Percentiles rank a stretch among this genome's conserved stretches.
phyloP scores from a whole-genome alignment of 495 filamentous ascomycete species.

The Achaetomiella virescens region DNA sequence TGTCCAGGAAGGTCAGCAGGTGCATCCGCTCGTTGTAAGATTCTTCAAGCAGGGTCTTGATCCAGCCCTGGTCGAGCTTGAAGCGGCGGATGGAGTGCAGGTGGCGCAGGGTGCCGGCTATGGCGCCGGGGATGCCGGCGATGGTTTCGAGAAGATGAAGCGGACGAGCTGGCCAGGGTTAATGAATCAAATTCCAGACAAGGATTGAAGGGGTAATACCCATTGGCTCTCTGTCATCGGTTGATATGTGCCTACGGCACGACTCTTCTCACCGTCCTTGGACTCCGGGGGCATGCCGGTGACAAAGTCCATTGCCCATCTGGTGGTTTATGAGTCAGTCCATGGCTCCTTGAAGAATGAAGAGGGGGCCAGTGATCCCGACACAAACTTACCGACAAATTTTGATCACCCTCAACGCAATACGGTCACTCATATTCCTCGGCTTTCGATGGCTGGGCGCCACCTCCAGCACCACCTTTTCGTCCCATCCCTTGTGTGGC shows the following conservation, averaged over 20 bases:
- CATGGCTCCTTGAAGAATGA: neutral
- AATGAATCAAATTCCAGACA: neutral
- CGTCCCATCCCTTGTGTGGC: slow-evolving; percentile 59
- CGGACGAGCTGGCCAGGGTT: slow-evolving; percentile 51
- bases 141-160: slow-evolving; percentile 93
- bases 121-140: slow-evolving; percentile 93
- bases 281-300: slow-evolving; percentile 39
- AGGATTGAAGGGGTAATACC: slow-evolving; percentile 14
- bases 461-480: slow-evolving; percentile 38
- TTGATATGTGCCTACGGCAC: slow-evolving; percentile 29
- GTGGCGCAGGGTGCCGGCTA: slow-evolving; percentile 87
- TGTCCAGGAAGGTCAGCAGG: slow-evolving; percentile 87
- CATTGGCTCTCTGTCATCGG: slow-evolving; percentile 43
- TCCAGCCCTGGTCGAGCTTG: slow-evolving; percentile 95
- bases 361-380: too few species aligned
- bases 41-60: slow-evolving; percentile 92
- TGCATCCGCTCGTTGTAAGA: slow-evolving; percentile 96
- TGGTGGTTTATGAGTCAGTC: slow-evolving; percentile 2
- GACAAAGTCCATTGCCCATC: slow-evolving; percentile 43
- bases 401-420: slow-evolving; percentile 39
- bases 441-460: slow-evolving; percentile 34
- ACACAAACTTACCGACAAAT: slow-evolving; percentile 21
- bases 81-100: slow-evolving; percentile 74
- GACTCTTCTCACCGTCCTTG: slow-evolving; percentile 34
- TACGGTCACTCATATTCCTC: slow-evolving; percentile 32